Base-by-base conservation (phyloP, 148 eudicot species). In the Rhododendron henanense region DNA sequence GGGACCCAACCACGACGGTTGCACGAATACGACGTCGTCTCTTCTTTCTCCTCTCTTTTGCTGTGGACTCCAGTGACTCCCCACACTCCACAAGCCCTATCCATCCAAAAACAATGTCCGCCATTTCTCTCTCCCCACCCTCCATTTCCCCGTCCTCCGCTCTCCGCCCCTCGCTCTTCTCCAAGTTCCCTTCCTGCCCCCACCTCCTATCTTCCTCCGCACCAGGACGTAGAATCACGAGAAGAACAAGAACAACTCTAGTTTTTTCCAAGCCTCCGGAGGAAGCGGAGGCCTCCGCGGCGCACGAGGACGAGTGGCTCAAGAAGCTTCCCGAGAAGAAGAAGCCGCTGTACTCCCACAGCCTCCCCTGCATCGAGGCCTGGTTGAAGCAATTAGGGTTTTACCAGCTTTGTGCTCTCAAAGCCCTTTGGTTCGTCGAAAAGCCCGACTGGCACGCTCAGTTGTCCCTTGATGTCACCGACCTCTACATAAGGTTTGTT, bases 371-470 rank as follows among this genome's bases (percentile, higher is more conserved):
- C 69, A 88, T 95, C 47, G 98, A 95, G 82, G 94, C 96, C 5
- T 95, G 98, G 98, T 83, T 95, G 73, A 94, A 75, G 87, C 91
- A 88, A 16, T 86, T 95, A 78, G 96, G 96, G 85, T 95, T 95
- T 92, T 86, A 82, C 13, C 98, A 94, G 89, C 5, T 4, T 55
- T 55, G 61, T 55, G 61, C 2, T 19, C 61, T 55, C 61, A 55
- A 55, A 85, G 97, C 97, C 88, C 90, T 92, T 88, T 95, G 98
- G 98, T 92, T 90, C 78, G 87, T 94, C 73, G 94, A 95, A 31
- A 94, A 94, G 19, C 82, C 93, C 76, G 94, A 91, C 87, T 95
- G 98, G 98, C 96, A 93, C 83, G 98, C 97, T 13, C 92, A 94
- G 82, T 85, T 95, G 5, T 95, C 97, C 1, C 96, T 95, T 86